These are phyloP conservation scores for Nannizzia gypsea DNA, from an alignment of 2,329 filamentous ascomycete species.

Conservation along the genomic window DNA sequence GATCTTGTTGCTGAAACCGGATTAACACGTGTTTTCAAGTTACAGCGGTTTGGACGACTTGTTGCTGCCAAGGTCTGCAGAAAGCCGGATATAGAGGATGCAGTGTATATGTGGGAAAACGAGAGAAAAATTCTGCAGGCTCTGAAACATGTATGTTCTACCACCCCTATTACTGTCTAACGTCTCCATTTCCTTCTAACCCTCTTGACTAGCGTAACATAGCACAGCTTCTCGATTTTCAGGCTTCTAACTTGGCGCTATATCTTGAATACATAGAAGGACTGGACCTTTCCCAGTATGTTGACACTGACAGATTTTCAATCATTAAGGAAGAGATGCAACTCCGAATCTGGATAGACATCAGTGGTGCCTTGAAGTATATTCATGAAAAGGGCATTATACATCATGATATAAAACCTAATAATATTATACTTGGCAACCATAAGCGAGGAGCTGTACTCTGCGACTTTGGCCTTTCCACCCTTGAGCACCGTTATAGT, in stretches of 20 bases:
- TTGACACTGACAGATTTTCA: not conserved
- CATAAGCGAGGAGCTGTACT: slow-evolving; percentile 80
- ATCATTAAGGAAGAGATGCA: not conserved
- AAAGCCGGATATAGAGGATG: not conserved
- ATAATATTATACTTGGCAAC: slow-evolving; percentile 79
- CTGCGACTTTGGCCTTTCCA: slow-evolving; percentile 75
- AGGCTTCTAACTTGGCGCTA: not conserved
- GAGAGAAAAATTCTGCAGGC: not conserved
- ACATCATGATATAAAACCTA: slow-evolving; percentile 97
- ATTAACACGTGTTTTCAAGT: not conserved
- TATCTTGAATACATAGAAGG: not conserved
- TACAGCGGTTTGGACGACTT: not conserved
- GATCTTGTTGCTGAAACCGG: slow-evolving; percentile 1
- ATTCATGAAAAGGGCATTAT: slow-evolving; percentile 99
- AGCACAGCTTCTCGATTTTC: not conserved
- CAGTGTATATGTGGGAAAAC: not conserved
- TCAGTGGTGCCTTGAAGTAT: slow-evolving; percentile 69
- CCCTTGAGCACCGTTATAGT: not conserved
- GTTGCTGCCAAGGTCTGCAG: slow-evolving; percentile 3
- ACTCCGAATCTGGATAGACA: not conserved
- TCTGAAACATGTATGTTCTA: slow-evolving; percentile 1
- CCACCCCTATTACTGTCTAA: not conserved
- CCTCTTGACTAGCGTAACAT: not conserved
- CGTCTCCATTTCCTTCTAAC: not conserved
- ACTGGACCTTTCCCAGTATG: slow-evolving; percentile 1